These are phyloP conservation scores for Rosellinia necatrix DNA, from an alignment of 2,329 filamentous ascomycete species.

Conservation along the genomic window DNA sequence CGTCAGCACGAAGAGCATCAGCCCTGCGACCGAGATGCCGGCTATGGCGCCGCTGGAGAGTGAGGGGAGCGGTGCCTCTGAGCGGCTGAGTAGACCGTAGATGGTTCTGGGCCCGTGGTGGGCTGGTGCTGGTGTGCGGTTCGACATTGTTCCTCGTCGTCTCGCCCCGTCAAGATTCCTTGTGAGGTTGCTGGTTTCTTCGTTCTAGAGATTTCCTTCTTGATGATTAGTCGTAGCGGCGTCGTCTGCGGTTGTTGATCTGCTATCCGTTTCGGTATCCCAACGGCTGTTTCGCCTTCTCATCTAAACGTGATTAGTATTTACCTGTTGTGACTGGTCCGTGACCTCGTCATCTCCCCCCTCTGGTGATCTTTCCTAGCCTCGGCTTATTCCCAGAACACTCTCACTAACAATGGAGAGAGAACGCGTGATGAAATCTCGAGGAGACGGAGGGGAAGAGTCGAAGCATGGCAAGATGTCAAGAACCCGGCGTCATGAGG, in stretches of 20 bases:
- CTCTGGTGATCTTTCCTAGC: no score
- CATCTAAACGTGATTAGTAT: neutral
- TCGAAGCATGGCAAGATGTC: neutral
- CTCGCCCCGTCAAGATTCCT: no score
- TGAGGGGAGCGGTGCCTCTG: neutral
- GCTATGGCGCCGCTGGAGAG: conserved; percentile 45
- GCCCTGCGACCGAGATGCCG: conserved; percentile 54
- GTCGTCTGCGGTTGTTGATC: neutral
- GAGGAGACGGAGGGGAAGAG: neutral
- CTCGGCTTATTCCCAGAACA: no score
- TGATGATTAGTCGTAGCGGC: no score
- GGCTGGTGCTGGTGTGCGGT: neutral
- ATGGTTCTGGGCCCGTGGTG: neutral
- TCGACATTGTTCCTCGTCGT: neutral
- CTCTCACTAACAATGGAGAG: no score
- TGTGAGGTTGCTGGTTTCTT: no score
- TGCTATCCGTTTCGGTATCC: neutral
- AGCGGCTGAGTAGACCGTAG: neutral
- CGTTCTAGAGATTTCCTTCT: neutral
- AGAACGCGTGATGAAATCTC: no score
- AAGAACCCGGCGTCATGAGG: neutral
- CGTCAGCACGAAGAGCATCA: conserved; percentile 51
- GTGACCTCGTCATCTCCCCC: no score
- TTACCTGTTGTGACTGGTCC: neutral
- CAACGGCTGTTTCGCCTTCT: neutral